A percentile compares a stretch with the other conserved stretches of the same genome.
Conservation (phyloP, 805 yeast species). For the Teunomyces funiuensis region DNA sequence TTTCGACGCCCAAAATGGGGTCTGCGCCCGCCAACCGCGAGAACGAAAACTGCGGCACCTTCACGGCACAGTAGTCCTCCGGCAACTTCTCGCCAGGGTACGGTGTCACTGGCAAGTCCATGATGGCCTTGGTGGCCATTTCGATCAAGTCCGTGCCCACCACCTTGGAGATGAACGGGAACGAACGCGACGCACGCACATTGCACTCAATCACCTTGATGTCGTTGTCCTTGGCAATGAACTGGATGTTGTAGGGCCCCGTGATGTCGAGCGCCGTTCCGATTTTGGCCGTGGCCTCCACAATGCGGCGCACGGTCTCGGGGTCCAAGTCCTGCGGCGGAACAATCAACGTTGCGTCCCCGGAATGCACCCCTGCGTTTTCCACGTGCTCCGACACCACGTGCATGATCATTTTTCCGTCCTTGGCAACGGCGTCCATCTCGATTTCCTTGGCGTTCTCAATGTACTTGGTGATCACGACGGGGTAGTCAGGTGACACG, state of each 20-base stretch:
- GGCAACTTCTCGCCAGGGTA: slow-evolving; percentile 90
- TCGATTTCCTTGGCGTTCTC: slow-evolving; percentile 97
- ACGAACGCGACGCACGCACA: slow-evolving; percentile 98
- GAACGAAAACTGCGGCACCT: slow-evolving; percentile 97
- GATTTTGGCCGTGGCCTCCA: slow-evolving; percentile 92
- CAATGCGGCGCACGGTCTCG: slow-evolving; percentile 88
- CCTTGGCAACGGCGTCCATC: slow-evolving; percentile 97
- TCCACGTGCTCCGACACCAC: slow-evolving; percentile 98
- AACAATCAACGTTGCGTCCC: slow-evolving; percentile 96
- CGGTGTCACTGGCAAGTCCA: slow-evolving; percentile 83
- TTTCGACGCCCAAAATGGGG: slow-evolving; percentile 96
- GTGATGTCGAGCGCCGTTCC: slow-evolving; percentile 93
- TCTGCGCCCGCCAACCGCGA: slow-evolving; percentile 97
- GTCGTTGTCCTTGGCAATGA: slow-evolving; percentile 92
- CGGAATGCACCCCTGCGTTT: slow-evolving; percentile 99
- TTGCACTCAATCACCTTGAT: slow-evolving; percentile 98
- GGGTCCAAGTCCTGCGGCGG: slow-evolving; percentile 95
- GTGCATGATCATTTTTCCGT: slow-evolving; percentile 93
- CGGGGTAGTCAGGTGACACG: slow-evolving; percentile 97
- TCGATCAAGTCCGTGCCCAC: slow-evolving; percentile 95
- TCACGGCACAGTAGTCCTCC: slow-evolving; percentile 90
- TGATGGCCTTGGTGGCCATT: slow-evolving; percentile 94
- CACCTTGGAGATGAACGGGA: slow-evolving; percentile 97
- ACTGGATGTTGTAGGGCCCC: slow-evolving; percentile 97
- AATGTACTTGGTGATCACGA: slow-evolving; percentile 93